These are phyloP conservation scores for Fonsecaea erecta DNA, from an alignment of 2,329 filamentous ascomycete species.

Conservation along the genomic window DNA sequence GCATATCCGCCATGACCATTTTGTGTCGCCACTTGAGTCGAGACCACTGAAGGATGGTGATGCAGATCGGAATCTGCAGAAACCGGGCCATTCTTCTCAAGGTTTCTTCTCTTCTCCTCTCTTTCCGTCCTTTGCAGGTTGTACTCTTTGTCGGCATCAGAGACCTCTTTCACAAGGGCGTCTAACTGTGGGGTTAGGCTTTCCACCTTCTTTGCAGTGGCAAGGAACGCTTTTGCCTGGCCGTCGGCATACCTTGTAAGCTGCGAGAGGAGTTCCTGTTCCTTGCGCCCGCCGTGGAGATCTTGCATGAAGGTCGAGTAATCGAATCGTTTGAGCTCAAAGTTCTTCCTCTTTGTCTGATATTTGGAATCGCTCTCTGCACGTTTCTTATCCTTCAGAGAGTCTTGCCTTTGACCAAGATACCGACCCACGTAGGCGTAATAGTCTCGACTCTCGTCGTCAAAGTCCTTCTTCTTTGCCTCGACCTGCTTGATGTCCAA, in stretches of 20 bases:
- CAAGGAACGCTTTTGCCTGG: slow-evolving; percentile 81
- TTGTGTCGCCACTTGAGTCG: slow-evolving; percentile 42
- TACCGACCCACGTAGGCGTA: slow-evolving; percentile 95
- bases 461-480: slow-evolving; percentile 94
- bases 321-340: slow-evolving; percentile 96
- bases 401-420: slow-evolving; percentile 93
- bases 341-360: slow-evolving; percentile 88
- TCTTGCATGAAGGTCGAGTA: slow-evolving; percentile 99
- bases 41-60: slow-evolving; percentile 53
- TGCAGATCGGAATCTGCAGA: slow-evolving; percentile 71
- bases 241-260: slow-evolving; percentile 91
- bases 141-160: slow-evolving; percentile 92
- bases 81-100: slow-evolving; percentile 77
- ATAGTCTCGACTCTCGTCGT: slow-evolving; percentile 98
- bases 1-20: slow-evolving; percentile 57
- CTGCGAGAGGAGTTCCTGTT: slow-evolving; percentile 93
- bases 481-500: slow-evolving; percentile 98
- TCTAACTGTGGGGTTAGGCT: slow-evolving; percentile 85
- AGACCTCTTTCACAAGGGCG: slow-evolving; percentile 85
- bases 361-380: slow-evolving; percentile 96
- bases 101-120: slow-evolving; percentile 85
- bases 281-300: slow-evolving; percentile 96
- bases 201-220: slow-evolving; percentile 85
- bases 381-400: slow-evolving; percentile 95
- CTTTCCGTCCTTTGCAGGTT: slow-evolving; percentile 93